phyloP scores from a whole-genome alignment of 2,329 filamentous ascomycete genomes.

The Fusarium protoensiforme region DNA sequence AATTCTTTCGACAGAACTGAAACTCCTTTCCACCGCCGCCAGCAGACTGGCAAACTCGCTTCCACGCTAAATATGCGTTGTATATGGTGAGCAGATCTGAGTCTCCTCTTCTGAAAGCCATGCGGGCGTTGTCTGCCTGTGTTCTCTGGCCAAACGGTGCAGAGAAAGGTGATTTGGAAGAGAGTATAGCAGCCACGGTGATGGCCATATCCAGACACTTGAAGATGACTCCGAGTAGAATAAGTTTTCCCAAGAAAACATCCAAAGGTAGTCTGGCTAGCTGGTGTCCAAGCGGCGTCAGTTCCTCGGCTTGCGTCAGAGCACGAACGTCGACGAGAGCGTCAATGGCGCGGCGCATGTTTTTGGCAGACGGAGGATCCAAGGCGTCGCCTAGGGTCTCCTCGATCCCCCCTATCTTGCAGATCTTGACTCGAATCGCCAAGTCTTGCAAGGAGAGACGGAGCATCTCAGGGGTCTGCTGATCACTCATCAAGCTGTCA shows the following conservation, averaged over 20 bases:
- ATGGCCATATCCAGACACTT: slow-evolving; percentile 91
- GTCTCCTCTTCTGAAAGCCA: slow-evolving; percentile 84
- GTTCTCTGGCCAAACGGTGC: slow-evolving; percentile 85
- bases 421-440: slow-evolving; percentile 96
- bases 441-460: slow-evolving; percentile 93
- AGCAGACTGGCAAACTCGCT: slow-evolving; percentile 78
- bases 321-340: slow-evolving; percentile 93
- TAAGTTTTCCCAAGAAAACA: slow-evolving; percentile 93
- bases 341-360: slow-evolving; percentile 92
- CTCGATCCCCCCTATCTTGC: slow-evolving; percentile 93
- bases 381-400: slow-evolving; percentile 88
- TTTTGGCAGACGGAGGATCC: slow-evolving; percentile 90
- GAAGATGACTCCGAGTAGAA: slow-evolving; percentile 87
- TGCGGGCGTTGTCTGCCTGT: slow-evolving; percentile 82
- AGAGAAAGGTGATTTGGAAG: slow-evolving; percentile 93
- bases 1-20: slow-evolving; percentile 95
- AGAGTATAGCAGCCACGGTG: slow-evolving; percentile 91
- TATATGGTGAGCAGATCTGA: slow-evolving; percentile 94
- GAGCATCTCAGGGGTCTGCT: slow-evolving; percentile 97
- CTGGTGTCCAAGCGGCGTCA: slow-evolving; percentile 88
- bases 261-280: slow-evolving; percentile 91
- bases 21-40: slow-evolving; percentile 75
- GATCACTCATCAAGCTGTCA: slow-evolving; percentile 85
- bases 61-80: slow-evolving; percentile 93
- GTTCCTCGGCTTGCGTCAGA: slow-evolving; percentile 80